phyloP scores from a whole-genome alignment of 306 rosid species.

The Trifolium subterraneum region DNA sequence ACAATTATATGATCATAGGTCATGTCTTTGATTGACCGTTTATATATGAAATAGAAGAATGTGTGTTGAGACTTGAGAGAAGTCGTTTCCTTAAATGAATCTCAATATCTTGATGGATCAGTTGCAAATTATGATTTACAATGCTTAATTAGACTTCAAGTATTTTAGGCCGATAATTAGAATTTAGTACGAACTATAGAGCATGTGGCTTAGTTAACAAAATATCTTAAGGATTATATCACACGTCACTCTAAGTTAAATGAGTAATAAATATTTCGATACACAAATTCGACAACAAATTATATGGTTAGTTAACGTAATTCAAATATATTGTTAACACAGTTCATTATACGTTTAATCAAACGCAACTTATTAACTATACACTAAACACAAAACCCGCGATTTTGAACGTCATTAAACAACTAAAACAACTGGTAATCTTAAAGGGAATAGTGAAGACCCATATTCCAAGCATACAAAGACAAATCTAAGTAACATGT shows the following conservation, averaged over 20 bases:
- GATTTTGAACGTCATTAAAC: background rate
- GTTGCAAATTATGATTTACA: background rate
- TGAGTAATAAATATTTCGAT: background rate
- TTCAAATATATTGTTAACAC: background rate
- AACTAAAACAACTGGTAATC: background rate
- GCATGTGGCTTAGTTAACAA: background rate
- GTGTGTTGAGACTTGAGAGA: background rate
- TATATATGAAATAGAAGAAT: no score
- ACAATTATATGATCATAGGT: background rate
- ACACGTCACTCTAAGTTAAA: no score
- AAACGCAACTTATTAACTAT: no score
- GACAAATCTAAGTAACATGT: slow-evolving; percentile 89
- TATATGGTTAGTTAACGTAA: no score
- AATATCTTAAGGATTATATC: background rate
- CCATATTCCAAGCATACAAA: slow-evolving; percentile 60
- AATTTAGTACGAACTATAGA: no score
- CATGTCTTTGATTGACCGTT: no score
- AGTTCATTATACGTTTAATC: background rate
- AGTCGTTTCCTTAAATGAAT: background rate
- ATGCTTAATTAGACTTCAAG: background rate
- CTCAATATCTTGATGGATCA: background rate
- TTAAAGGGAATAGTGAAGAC: slow-evolving; percentile 42
- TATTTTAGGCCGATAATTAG: background rate
- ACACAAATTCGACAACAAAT: no score
- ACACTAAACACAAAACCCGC: background rate